Conservation (phyloP, 2,329 filamentous ascomycete genomes). For the Aschersonia sp. region DNA sequence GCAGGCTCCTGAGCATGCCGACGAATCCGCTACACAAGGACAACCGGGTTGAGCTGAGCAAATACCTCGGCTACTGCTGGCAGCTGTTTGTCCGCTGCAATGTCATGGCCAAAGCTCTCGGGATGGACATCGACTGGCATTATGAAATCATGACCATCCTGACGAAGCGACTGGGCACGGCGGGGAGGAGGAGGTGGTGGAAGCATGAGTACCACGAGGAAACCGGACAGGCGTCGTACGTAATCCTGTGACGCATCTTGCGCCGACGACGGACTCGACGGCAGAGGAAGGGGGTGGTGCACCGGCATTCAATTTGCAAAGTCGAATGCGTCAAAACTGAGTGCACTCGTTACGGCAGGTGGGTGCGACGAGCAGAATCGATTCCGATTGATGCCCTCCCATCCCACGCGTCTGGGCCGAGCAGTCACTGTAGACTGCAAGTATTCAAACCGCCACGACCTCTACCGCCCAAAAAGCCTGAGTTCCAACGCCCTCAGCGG, state of each 20-base stretch:
- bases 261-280: too few relatives aligned
- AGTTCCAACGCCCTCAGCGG: too few relatives aligned
- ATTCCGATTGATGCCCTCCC: too few relatives aligned
- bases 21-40: background rate
- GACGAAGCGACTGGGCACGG: background rate
- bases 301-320: background rate
- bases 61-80: background rate
- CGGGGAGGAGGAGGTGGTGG: background rate
- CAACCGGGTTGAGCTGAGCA: background rate
- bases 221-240: background rate
- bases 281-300: background rate
- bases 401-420: too few relatives aligned
- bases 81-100: background rate
- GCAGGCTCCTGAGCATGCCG: background rate
- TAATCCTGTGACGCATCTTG: background rate
- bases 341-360: too few relatives aligned
- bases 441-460: too few relatives aligned
- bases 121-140: background rate
- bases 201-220: background rate
- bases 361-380: too few relatives aligned
- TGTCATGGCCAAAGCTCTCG: background rate
- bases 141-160: background rate
- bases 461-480: too few relatives aligned
- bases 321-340: background rate
- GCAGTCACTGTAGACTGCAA: too few relatives aligned